A percentile compares a stretch with the other conserved stretches of the same genome.
Evolutionary conservation across 208 protist genomes (phyloP).

Genomic region (Novymonas esmeraldas): DNA sequence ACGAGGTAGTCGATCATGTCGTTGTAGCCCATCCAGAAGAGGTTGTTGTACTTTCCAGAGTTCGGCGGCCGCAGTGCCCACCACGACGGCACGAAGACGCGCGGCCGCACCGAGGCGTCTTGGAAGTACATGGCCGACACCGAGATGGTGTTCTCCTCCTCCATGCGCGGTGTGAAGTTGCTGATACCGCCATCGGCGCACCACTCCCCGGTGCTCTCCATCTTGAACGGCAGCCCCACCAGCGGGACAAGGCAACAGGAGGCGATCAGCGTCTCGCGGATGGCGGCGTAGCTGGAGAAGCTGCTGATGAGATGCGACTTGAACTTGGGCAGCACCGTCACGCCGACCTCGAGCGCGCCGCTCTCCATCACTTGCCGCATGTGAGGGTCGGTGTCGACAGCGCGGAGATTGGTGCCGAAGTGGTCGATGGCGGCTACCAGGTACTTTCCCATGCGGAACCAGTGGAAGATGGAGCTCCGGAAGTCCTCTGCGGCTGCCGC

Average conservation of each 20-base stretch:
- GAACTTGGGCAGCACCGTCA: constrained; percentile 67
- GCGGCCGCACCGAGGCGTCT: constrained; percentile 63
- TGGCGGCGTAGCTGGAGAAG: constrained; percentile 51
- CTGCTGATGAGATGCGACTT: constrained; percentile 35
- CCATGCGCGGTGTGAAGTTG: constrained; percentile 68
- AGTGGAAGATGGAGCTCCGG: constrained; percentile 45
- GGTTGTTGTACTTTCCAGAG: constrained; percentile 43
- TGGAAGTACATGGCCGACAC: constrained; percentile 87
- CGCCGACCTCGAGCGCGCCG: constrained; percentile 71
- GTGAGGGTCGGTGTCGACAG: constrained; percentile 40
- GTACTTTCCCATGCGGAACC: constrained; percentile 53
- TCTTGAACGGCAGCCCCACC: constrained; percentile 67
- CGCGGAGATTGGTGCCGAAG: constrained; percentile 44
- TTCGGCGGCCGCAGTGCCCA: constrained; percentile 70
- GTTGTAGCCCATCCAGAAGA: constrained; percentile 85
- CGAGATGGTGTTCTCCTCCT: constrained; percentile 60
- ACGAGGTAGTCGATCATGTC: constrained; percentile 81
- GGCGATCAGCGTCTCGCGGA: constrained; percentile 61
- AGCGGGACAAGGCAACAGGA: constrained; percentile 79
- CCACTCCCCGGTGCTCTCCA: constrained; percentile 68
- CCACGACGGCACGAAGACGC: constrained; percentile 72
- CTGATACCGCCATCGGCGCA: constrained; percentile 73
- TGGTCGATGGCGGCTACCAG: constrained; percentile 39
- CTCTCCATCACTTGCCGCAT: constrained; percentile 34
- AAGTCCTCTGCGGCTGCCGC: constrained; percentile 44